A percentile compares a stretch with the other conserved stretches of the same genome.
Evolutionary conservation across 495 filamentous ascomycete genomes (phyloP).

Genomic region (Penicillium antarcticum): DNA sequence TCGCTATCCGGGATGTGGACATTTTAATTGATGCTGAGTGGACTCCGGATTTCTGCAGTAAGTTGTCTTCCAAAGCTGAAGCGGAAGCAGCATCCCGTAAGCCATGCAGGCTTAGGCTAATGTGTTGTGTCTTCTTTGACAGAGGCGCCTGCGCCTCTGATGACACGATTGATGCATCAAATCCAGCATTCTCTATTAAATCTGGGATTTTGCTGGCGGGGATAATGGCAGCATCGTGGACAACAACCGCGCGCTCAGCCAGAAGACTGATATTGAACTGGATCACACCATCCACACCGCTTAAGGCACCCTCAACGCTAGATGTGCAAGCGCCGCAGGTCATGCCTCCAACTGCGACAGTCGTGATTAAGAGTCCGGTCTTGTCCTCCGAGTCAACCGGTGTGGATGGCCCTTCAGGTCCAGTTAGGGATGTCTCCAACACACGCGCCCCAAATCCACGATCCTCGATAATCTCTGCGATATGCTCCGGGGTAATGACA

Average conservation of each 20-base stretch:
- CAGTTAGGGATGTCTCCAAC: slow-evolving; percentile 42
- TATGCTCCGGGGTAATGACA: slow-evolving; percentile 61
- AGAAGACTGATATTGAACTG: slow-evolving; percentile 93
- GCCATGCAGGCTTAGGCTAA: slow-evolving; percentile 83
- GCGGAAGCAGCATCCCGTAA: slow-evolving; percentile 67
- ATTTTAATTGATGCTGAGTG: slow-evolving; percentile 68
- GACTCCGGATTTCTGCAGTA: slow-evolving; percentile 67
- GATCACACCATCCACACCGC: slow-evolving; percentile 68
- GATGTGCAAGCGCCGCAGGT: slow-evolving; percentile 95
- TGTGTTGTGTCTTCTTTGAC: slow-evolving; percentile 38
- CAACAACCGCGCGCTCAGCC: slow-evolving; percentile 84
- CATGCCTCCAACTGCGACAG: slow-evolving; percentile 87
- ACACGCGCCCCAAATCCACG: slow-evolving; percentile 88
- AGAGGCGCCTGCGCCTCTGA: slow-evolving; percentile 34
- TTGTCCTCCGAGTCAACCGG: slow-evolving; percentile 36
- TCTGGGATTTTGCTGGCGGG: slow-evolving; percentile 65
- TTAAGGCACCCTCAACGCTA: slow-evolving; percentile 81
- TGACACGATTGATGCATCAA: slow-evolving; percentile 74
- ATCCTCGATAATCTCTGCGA: slow-evolving; percentile 88
- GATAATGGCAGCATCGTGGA: slow-evolving; percentile 74
- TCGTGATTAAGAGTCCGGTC: slow-evolving; percentile 60
- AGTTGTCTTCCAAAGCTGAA: slow-evolving; percentile 62
- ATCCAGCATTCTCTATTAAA: slow-evolving; percentile 71
- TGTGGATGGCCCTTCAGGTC: slow-evolving; percentile 9
- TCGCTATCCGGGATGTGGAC: slow-evolving; percentile 59